phyloP scores from a whole-genome alignment of 2,329 filamentous ascomycete species.

The Fusarium sp. region DNA sequence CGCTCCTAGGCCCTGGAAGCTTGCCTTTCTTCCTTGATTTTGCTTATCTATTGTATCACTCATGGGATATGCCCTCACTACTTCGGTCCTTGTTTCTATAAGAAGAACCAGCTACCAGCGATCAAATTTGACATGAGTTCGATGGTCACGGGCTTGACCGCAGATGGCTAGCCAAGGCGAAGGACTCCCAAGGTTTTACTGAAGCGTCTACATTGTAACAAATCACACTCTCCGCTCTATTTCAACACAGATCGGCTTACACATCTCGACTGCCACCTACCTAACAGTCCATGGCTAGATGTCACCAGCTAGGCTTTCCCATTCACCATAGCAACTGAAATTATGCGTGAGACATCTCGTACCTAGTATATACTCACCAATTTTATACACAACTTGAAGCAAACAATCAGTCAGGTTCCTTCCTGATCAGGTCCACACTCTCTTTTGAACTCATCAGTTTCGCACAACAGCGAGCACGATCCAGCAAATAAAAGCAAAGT shows the following conservation, averaged over 20 bases:
- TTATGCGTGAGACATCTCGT: neutral
- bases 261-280: neutral
- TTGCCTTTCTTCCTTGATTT: neutral
- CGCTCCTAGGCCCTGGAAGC: neutral
- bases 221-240: neutral
- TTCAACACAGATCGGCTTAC: neutral
- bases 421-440: neutral
- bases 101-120: neutral
- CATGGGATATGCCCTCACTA: neutral
- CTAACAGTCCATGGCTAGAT: neutral
- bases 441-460: neutral
- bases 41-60: neutral
- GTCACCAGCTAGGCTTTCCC: neutral
- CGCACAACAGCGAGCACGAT: neutral
- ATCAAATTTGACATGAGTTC: neutral
- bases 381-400: neutral
- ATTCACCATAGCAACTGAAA: neutral
- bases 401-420: neutral
- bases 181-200: neutral
- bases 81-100: neutral
- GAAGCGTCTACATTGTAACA: neutral
- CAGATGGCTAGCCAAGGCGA: too few relatives aligned
- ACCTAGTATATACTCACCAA: neutral
- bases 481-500: neutral
- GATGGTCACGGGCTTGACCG: neutral